A percentile compares a stretch with the other conserved stretches of the same genome.
Conservation (phyloP, 805 yeast species). For the Candida orba region DNA sequence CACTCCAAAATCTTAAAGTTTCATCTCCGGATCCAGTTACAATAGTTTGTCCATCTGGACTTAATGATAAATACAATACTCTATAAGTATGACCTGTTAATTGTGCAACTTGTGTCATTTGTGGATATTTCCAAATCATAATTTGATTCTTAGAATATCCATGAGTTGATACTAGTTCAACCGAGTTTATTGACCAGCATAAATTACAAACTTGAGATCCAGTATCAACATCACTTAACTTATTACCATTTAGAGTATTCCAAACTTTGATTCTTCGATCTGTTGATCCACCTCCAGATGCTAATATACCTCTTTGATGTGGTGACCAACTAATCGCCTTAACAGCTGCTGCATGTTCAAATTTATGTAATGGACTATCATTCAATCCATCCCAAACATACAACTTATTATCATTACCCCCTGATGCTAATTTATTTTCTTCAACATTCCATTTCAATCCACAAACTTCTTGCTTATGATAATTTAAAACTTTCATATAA, state of each 20-base stretch:
- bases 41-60: constrained; percentile 94
- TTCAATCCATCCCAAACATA: constrained; percentile 79
- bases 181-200: constrained; percentile 86
- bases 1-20: constrained; percentile 91
- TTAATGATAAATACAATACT: constrained; percentile 79
- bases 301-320: constrained; percentile 87
- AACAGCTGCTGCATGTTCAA: constrained; percentile 92
- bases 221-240: constrained; percentile 77
- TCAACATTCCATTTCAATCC: constrained; percentile 92
- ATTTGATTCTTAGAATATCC: constrained; percentile 90
- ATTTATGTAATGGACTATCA: constrained; percentile 60
- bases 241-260: constrained; percentile 78
- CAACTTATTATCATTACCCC: constrained; percentile 88
- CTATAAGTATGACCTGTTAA: constrained; percentile 92
- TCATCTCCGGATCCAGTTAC: constrained; percentile 99
- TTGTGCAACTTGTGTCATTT: constrained; percentile 86
- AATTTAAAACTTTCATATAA: constrained; percentile 59
- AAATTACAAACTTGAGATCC: constrained; percentile 96
- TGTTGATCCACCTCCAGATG: constrained; percentile 96
- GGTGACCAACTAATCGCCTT: constrained; percentile 98
- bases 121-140: constrained; percentile 89
- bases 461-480: constrained; percentile 92
- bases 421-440: constrained; percentile 87
- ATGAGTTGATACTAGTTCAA: constrained; percentile 90
- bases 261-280: constrained; percentile 86